phyloP scores from a whole-genome alignment of 768 basidiomycete species.

The Lactarius indigo region DNA sequence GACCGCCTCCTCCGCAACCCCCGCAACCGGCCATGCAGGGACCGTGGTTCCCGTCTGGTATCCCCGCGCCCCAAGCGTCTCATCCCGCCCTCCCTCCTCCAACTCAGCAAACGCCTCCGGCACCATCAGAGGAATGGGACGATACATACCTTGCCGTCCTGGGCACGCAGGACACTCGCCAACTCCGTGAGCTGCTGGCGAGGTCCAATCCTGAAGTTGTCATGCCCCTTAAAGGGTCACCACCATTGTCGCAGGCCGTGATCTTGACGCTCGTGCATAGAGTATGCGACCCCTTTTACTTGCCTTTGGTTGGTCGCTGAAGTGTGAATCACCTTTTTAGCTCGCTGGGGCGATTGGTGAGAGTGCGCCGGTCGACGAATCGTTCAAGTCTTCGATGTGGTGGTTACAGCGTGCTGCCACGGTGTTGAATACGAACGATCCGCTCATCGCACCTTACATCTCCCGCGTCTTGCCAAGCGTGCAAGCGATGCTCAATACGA shows the following conservation, averaged over 20 bases:
- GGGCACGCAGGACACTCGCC: constrained; percentile 67
- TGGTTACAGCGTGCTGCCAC: constrained; percentile 78
- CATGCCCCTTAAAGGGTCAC: constrained; percentile 68
- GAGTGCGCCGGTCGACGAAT: constrained; percentile 70
- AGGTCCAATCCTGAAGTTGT: constrained; percentile 76
- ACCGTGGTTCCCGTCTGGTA: constrained; percentile 60
- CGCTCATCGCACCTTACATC: constrained; percentile 77
- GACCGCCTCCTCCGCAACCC: constrained; percentile 24
- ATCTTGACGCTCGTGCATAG: constrained; percentile 79
- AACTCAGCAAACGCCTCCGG: constrained; percentile 47
- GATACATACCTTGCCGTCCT: constrained; percentile 76
- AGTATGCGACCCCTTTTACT: constrained; percentile 42
- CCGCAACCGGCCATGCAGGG: constrained; percentile 30
- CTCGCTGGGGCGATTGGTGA: constrained; percentile 73
- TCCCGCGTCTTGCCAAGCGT: constrained; percentile 79
- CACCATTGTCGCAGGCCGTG: constrained; percentile 79
- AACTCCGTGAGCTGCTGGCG: constrained; percentile 69
- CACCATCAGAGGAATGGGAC: constrained; percentile 75
- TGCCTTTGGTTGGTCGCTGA: neutral
- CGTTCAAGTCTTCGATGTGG: constrained; percentile 80
- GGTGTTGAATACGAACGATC: constrained; percentile 73
- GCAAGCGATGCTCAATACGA: constrained; percentile 69
- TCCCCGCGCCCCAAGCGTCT: constrained; percentile 79
- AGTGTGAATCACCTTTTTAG: constrained; percentile 36
- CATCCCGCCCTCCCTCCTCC: constrained; percentile 72